Percentiles rank a stretch among this genome's conserved stretches.
Conservation (phyloP, 2,329 filamentous ascomycete species). For the Cercospora nicotianae region DNA sequence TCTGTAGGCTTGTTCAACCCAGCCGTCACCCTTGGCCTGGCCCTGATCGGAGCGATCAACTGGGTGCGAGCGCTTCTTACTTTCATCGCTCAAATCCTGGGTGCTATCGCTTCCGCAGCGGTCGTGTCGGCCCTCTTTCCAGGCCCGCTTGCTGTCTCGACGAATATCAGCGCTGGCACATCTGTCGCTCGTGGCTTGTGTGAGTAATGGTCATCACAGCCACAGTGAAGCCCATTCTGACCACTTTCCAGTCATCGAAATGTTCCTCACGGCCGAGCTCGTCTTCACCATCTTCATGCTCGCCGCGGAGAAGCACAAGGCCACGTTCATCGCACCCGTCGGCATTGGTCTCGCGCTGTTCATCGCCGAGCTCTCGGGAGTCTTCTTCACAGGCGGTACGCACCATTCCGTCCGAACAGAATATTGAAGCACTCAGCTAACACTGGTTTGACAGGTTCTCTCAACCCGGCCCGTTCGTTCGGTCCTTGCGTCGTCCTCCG, state of each 20-base stretch:
- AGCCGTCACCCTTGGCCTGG: conserved; percentile 51
- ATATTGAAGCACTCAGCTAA: no score
- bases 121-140: conserved; percentile 49
- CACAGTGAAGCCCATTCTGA: no score
- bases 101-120: conserved; percentile 47
- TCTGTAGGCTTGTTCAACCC: conserved; percentile 39
- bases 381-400: conserved; percentile 43
- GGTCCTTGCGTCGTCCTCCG: conserved; percentile 49
- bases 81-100: conserved; percentile 49
- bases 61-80: conserved; percentile 48
- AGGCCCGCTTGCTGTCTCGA: conserved; percentile 48
- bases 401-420: no score
- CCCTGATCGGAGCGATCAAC: conserved; percentile 49
- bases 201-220: conserved; percentile 9
- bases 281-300: conserved; percentile 53
- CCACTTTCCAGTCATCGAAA: conserved; percentile 44
- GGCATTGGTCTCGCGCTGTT: conserved; percentile 47
- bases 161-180: conserved; percentile 45
- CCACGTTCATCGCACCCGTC: conserved; percentile 43
- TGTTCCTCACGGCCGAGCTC: conserved; percentile 52
- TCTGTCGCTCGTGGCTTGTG: conserved; percentile 48
- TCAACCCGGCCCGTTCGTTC: conserved; percentile 53
- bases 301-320: conserved; percentile 46
- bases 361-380: conserved; percentile 48
- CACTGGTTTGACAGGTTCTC: conserved; percentile 34